Conservation (phyloP, 169 alveolate species). For the Perkinsus marinus region DNA sequence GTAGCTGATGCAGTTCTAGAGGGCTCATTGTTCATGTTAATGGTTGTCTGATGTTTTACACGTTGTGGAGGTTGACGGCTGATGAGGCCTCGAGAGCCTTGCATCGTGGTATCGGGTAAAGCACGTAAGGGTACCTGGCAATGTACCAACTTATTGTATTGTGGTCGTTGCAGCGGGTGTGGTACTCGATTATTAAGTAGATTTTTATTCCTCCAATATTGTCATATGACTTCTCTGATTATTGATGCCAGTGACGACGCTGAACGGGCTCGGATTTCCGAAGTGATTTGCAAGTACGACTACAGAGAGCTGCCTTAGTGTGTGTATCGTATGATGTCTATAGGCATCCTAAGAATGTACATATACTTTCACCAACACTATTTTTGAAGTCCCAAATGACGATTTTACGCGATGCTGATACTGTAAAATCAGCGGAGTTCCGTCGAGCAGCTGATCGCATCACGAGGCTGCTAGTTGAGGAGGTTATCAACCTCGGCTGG, state of each 20-base stretch:
- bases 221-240: neutral
- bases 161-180: neutral
- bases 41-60: too few species aligned
- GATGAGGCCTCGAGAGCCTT: too few species aligned
- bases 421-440: neutral
- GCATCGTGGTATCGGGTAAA: too few species aligned
- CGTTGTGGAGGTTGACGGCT: too few species aligned
- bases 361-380: neutral
- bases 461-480: slow-evolving; percentile 32
- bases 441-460: slow-evolving; percentile 18
- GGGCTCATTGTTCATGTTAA: too few species aligned
- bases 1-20: too few species aligned
- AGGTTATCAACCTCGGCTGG: slow-evolving; percentile 15
- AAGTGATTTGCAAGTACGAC: neutral
- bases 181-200: neutral
- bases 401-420: neutral
- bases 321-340: too few species aligned
- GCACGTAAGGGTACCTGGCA: too few species aligned
- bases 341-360: neutral
- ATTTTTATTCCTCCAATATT: neutral
- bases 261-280: neutral
- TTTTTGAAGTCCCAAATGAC: neutral
- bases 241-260: neutral
- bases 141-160: too few species aligned
- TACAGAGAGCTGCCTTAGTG: neutral